These are phyloP conservation scores for Russula virescens DNA, from an alignment of 768 basidiomycete genomes.

Conservation along the genomic window DNA sequence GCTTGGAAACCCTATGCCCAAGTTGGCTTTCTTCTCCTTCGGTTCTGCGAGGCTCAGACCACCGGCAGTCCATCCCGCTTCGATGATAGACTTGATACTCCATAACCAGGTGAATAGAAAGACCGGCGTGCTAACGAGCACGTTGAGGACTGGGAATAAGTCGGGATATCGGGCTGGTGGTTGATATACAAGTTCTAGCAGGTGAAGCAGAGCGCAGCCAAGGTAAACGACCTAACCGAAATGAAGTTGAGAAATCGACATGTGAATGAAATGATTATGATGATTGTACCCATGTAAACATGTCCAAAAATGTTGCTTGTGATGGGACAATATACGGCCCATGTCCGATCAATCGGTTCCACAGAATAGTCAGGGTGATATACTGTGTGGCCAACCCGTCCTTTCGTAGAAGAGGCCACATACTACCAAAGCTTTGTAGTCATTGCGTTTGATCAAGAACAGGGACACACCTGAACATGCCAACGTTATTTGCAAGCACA, in stretches of 20 bases:
- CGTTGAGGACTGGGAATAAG: constrained; percentile 79
- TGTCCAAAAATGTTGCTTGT: constrained; percentile 44
- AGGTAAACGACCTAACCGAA: constrained; percentile 46
- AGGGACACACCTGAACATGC: constrained; percentile 70
- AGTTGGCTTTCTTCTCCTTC: constrained; percentile 5
- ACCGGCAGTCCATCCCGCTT: constrained; percentile 74
- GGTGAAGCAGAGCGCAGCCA: constrained; percentile 50
- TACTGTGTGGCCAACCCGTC: constrained; percentile 79
- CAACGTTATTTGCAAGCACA: constrained; percentile 73
- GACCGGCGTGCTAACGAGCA: constrained; percentile 71
- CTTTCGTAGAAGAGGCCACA: constrained; percentile 84
- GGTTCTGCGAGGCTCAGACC: constrained; percentile 35
- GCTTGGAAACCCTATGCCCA: background rate
- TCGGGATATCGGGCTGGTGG: constrained; percentile 81
- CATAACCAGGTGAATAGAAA: constrained; percentile 84
- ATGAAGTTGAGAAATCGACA: background rate
- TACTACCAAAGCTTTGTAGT: constrained; percentile 42
- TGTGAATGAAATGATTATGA: constrained; percentile 2
- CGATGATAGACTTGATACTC: constrained; percentile 76
- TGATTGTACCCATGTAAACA: constrained; percentile 46
- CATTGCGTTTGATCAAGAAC: background rate
- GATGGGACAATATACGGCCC: constrained; percentile 49
- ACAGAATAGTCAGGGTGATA: constrained; percentile 56
- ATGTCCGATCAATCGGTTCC: constrained; percentile 81
- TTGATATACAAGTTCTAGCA: constrained; percentile 51